Evolutionary conservation across 2,329 filamentous ascomycete genomes (phyloP), one percentile per base, ranked within the genome.

Genomic region (Hortaea sp.): DNA sequence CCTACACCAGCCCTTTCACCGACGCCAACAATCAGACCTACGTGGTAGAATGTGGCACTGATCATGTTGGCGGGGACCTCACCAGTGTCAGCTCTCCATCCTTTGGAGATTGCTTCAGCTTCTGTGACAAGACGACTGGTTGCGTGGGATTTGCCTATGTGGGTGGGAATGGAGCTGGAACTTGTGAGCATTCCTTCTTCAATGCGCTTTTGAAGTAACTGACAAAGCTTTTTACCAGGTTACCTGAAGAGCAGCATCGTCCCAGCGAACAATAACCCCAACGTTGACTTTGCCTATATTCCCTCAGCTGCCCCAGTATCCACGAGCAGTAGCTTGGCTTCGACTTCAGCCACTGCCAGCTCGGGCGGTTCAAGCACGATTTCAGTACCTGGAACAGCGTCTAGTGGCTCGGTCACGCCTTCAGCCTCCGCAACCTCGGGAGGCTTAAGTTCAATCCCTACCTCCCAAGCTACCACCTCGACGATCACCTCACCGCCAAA

Each of bases 41-140:
- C 42, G 52, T 44, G 6, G 28, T 53, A 6, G 29, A 53, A 37
- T 59, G 56, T 41, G 48, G 44, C 40, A 48, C 35, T 13, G 53
- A 58, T 41, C 53, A 50, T 39, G 41, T 49, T 20, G 57, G 57
- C 10, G 56, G 55, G 4, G 55, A 61, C 41, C 45, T 59, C 11
- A 40, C 31, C 34, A 46, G 39, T 12, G 41, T 30, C 6, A 39
- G 31, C 7, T 49, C 48, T n/a, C 38, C 37, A 7, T 49, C 47
- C 5, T 61, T 58, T 46, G 42, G 43, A 6, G 55, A 30, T 10
- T 61, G 58, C 48, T 52, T 57, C 31, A 44, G 48, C 2, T 39
- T 49, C 46, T 60, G 57, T 49, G 56, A 60, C 41, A 29, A 37
- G 29, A 47, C 42, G 12, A 11, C 28, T 35, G 39, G 46, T 9